Conservation (phyloP, 352 stramenopile genomes). For the Pythium vanterpoolii region DNA sequence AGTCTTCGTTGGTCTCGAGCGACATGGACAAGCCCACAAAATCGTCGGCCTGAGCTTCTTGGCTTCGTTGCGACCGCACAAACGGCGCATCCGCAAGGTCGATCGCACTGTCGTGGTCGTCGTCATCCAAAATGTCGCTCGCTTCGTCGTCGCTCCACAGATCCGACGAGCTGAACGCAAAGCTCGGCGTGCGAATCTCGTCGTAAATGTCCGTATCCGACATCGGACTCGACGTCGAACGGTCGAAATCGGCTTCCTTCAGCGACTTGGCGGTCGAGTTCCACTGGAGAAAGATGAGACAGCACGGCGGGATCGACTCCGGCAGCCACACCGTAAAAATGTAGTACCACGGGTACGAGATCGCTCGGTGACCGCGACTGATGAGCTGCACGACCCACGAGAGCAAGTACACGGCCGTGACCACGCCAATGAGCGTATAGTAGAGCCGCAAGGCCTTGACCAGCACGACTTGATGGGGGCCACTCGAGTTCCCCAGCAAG, state of each 20-base stretch:
- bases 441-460: constrained; percentile 84
- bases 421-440: constrained; percentile 81
- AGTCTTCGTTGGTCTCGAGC: constrained; percentile 80
- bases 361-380: constrained; percentile 47
- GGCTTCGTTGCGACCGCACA: neutral
- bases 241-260: constrained; percentile 53
- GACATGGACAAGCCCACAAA: constrained; percentile 81
- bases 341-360: constrained; percentile 88
- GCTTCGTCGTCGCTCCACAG: constrained; percentile 50
- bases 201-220: constrained; percentile 58
- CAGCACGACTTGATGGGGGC: constrained; percentile 71
- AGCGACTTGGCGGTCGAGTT: constrained; percentile 84
- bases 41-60: constrained; percentile 31
- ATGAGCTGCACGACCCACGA: constrained; percentile 84
- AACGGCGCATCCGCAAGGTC: constrained; percentile 22
- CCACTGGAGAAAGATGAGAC: constrained; percentile 87
- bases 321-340: constrained; percentile 87
- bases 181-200: constrained; percentile 76
- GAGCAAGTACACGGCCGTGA: constrained; percentile 81
- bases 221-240: constrained; percentile 35
- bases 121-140: constrained; percentile 37
- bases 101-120: constrained; percentile 31
- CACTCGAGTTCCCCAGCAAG: constrained; percentile 65
- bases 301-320: constrained; percentile 81
- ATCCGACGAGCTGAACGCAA: constrained; percentile 67